Evolutionary conservation across 805 yeast species (phyloP).

Genomic region (Wickerhamiella qilinensis): DNA sequence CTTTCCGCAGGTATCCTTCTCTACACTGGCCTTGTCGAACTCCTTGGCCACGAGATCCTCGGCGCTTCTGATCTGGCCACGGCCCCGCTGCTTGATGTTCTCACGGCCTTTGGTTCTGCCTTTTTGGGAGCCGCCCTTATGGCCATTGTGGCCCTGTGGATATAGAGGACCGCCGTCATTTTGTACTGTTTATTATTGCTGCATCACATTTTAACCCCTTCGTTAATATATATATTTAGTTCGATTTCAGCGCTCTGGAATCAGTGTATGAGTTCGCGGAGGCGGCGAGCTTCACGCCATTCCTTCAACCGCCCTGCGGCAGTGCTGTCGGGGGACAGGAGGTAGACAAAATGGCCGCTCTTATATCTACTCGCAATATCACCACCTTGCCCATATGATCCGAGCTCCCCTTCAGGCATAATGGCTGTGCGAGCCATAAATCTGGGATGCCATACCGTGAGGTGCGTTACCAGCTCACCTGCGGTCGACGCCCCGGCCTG

Average conservation of each 20-base stretch:
- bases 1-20: conserved; percentile 64
- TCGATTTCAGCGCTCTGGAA: too few relatives aligned
- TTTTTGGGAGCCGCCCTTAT: conserved; percentile 40
- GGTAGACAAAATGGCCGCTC: background rate
- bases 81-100: conserved; percentile 10
- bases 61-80: conserved; percentile 24
- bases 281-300: too few relatives aligned
- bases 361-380: background rate
- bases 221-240: too few relatives aligned
- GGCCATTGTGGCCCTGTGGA: conserved; percentile 55
- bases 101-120: conserved; percentile 20
- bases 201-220: too few relatives aligned
- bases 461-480: conserved; percentile 41
- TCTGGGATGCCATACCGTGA: conserved; percentile 80
- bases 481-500: conserved; percentile 21
- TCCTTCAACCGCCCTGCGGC: too few relatives aligned
- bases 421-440: conserved; percentile 50
- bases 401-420: conserved; percentile 40
- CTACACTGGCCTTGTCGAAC: conserved; percentile 63
- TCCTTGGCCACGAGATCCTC: conserved; percentile 62
- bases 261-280: too few relatives aligned
- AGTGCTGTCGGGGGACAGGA: background rate
- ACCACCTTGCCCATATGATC: conserved; percentile 4
- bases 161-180: conserved; percentile 21
- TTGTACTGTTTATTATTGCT: background rate